Percentiles rank a stretch among this genome's conserved stretches.
These are phyloP conservation scores for Diaporthe vaccinii DNA, from an alignment of 2,329 filamentous ascomycete genomes.

Conservation along the genomic window DNA sequence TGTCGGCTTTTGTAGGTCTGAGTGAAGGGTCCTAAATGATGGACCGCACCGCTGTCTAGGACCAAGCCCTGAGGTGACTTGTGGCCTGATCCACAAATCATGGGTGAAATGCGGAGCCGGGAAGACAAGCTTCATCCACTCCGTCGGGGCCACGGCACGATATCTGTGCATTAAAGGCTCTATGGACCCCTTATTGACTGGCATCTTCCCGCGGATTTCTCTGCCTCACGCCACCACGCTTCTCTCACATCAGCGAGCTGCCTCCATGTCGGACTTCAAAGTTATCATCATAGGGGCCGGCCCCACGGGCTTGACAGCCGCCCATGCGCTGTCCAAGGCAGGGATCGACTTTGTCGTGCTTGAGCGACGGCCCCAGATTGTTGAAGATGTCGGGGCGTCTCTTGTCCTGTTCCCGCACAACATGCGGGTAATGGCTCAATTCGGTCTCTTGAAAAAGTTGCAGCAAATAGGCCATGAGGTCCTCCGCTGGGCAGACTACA, in stretches of 20 bases:
- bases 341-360: slow-evolving; percentile 56
- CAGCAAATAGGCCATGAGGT: slow-evolving; percentile 24
- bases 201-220: background rate
- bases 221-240: background rate
- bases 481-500: slow-evolving; percentile 21
- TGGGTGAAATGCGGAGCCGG: background rate
- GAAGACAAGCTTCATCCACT: background rate
- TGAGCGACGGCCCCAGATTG: slow-evolving; percentile 48
- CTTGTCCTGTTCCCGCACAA: slow-evolving; percentile 49
- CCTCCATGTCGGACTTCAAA: slow-evolving; percentile 41
- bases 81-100: slow-evolving; percentile 4
- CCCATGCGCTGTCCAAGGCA: slow-evolving; percentile 48
- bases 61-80: background rate
- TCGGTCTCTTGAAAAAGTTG: slow-evolving; percentile 51
- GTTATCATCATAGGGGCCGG: slow-evolving; percentile 50
- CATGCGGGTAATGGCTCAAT: slow-evolving; percentile 51
- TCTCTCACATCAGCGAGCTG: background rate
- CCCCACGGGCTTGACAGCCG: slow-evolving; percentile 48
- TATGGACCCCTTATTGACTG: background rate
- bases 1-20: background rate
- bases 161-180: background rate
- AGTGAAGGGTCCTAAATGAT: background rate
- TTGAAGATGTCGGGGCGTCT: slow-evolving; percentile 49
- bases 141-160: background rate
- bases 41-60: background rate